phyloP scores from a whole-genome alignment of 2,329 filamentous ascomycete species.

The Neopestalotiopsis sp. region DNA sequence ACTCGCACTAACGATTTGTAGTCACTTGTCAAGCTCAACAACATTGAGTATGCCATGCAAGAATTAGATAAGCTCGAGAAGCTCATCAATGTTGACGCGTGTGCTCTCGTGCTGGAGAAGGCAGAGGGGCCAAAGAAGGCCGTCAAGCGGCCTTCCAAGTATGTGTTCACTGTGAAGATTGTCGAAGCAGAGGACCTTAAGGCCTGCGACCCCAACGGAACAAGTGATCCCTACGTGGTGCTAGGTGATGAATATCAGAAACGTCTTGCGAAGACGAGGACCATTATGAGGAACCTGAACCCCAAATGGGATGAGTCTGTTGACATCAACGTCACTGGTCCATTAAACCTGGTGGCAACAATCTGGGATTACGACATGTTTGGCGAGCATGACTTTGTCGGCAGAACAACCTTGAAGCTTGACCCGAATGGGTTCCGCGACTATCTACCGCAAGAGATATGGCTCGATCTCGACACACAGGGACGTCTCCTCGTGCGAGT shows the following conservation, averaged over 20 bases:
- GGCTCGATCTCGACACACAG: slow-evolving; percentile 96
- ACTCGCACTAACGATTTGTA: slow-evolving; percentile 46
- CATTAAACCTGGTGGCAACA: slow-evolving; percentile 93
- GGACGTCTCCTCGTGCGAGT: slow-evolving; percentile 87
- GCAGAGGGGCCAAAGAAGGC: slow-evolving; percentile 73
- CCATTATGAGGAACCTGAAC: slow-evolving; percentile 88
- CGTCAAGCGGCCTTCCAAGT: slow-evolving; percentile 76
- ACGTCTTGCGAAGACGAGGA: slow-evolving; percentile 90
- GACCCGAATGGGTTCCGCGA: slow-evolving; percentile 97
- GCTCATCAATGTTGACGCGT: slow-evolving; percentile 89
- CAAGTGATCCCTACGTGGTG: slow-evolving; percentile 96
- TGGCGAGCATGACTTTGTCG: slow-evolving; percentile 96
- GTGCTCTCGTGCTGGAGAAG: slow-evolving; percentile 79
- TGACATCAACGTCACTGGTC: slow-evolving; percentile 90
- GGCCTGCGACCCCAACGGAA: slow-evolving; percentile 93
- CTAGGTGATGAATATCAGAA: slow-evolving; percentile 98
- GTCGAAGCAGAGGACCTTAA: slow-evolving; percentile 98
- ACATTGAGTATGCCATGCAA: slow-evolving; percentile 92
- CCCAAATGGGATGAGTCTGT: slow-evolving; percentile 97
- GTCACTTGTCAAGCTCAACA: slow-evolving; percentile 98
- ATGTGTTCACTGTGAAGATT: slow-evolving; percentile 98
- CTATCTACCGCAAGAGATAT: slow-evolving; percentile 94
- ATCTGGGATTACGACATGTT: slow-evolving; percentile 99
- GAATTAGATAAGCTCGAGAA: slow-evolving; percentile 90
- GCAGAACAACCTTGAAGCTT: slow-evolving; percentile 95